Base-by-base conservation (phyloP, 2,329 filamentous ascomycete genomes). In the Zarea fungicola region DNA sequence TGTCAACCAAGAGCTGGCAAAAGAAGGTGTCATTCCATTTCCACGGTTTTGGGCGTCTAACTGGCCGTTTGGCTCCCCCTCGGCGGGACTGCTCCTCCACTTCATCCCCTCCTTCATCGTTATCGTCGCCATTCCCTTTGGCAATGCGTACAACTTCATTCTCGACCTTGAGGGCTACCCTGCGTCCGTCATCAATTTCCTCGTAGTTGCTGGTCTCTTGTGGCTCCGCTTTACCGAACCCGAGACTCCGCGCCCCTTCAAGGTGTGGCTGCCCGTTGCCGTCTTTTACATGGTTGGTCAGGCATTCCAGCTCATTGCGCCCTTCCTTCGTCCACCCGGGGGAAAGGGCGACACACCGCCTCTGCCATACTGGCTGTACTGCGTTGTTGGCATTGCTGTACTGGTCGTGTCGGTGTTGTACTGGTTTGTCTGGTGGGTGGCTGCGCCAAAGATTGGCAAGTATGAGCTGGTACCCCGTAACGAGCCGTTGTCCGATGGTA, bases 341-440 rank as follows among this genome's bases (percentile, higher is more conserved):
- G 56, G 56, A 3, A 51, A 50, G 42, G 56, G 56, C 18, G 56
- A 57, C 32, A 56, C 53, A 8, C 54, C 55, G 16, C 54, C 54
- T 5, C 49, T 58, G 13, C 56, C 56, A 7, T 58, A 58, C 35
- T 58, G 56, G 56, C 49, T 58, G 11, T 58, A 58, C 34, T 55
- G 55, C 22, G 45, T 57, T n/a, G 56, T 56, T 34, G 56, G 55
- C 7, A 55, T 58, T 14, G 52, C 44, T 3, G 23, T 58, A 6
- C 26, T 58, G 45, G 44, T 40, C 1, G 40, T 37, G n/a, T 56
- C 56, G 5, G 53, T 58, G 28, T 49, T 46, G 18, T 58, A 57
- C 37, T 58, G 56, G 56, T 53, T 52, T 21, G 32, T 56, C n/a
- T 57, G 54, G 45, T 57, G 56, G 56, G 52, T 58, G 16, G 50